Percentiles rank a stretch among this genome's conserved stretches.
Conservation (phyloP, 345 rosid genomes). For the Hypericum perforatum region DNA sequence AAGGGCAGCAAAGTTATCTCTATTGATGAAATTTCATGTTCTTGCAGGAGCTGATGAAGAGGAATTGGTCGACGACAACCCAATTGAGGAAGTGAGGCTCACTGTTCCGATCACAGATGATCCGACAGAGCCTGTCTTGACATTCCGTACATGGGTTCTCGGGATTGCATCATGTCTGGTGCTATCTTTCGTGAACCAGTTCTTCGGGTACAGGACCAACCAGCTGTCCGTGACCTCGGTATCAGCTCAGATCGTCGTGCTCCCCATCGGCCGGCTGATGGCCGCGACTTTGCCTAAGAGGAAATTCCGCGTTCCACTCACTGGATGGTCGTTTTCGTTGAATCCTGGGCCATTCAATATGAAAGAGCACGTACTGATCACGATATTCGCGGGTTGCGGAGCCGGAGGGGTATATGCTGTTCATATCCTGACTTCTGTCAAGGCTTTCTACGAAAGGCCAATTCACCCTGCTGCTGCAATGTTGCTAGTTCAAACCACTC, state of each 20-base stretch:
- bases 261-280: background rate
- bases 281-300: background rate
- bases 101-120: conserved; percentile 4
- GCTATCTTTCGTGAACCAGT: conserved; percentile 2
- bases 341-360: conserved; percentile 1
- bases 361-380: conserved; percentile 2
- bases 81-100: conserved; percentile 2
- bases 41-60: background rate
- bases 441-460: background rate
- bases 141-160: background rate
- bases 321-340: conserved; percentile 2
- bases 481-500: conserved; percentile 5
- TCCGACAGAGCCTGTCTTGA: background rate
- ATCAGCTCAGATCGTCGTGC: background rate
- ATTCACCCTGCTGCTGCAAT: background rate
- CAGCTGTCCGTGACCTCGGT: conserved; percentile 2
- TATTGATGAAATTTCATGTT: no score
- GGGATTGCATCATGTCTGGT: background rate
- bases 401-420: conserved; percentile 1
- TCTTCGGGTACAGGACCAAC: conserved; percentile 5
- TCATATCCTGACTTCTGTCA: background rate
- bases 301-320: background rate
- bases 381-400: conserved; percentile 1
- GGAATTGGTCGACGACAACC: background rate
- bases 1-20: no score